Base-by-base conservation (phyloP, 2,329 filamentous ascomycete species). In the Blastomyces parvus region DNA sequence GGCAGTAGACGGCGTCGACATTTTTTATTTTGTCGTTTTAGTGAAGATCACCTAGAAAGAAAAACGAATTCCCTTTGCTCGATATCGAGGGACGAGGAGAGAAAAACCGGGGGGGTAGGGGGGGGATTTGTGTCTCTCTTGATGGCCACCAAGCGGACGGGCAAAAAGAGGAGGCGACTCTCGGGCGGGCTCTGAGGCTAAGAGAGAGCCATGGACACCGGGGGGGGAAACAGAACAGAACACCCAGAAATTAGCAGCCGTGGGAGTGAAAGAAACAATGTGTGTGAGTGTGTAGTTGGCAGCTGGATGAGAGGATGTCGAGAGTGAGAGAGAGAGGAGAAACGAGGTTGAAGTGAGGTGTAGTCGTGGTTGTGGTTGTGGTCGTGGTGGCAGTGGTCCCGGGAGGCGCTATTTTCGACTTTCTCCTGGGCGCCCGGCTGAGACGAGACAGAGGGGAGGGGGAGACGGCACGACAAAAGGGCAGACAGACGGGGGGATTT, bases 1-100 rank as follows among this genome's bases (percentile, higher is more conserved):
- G 71, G 87, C 87, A 72, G 87, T 88, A 66, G 88, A 90, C 69
- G 89, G 89, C 70, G 89, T n/a, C n/a, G n/a, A n/a, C n/a, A n/a
- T n/a, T n/a, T n/a, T n/a, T n/a, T n/a, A n/a, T n/a, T n/a, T n/a
- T n/a, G n/a, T n/a, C n/a, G n/a, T n/a, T n/a, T 7, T 30, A 48
- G n/a, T 6, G 19, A 44, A 13, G 9, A n/a, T 30, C n/a, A 42
- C n/a, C 30, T 42, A 17, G 11, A 48, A 48, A 11, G 22, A 22
- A 48, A 48, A 48, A 11, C 2, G 46, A 48, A 48, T 8, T 13
- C 22, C 50, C 11, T 33, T 53, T 4, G 30, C n/a, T n/a, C n/a
- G n/a, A n/a, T n/a, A n/a, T n/a, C n/a, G n/a, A n/a, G n/a, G n/a
- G n/a, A n/a, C n/a, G n/a, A n/a, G n/a, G n/a, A n/a, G n/a, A n/a